Evolutionary conservation across 1,139 yeast genomes (phyloP).

Genomic region (Zhuliangozyma parablackwelliae): DNA sequence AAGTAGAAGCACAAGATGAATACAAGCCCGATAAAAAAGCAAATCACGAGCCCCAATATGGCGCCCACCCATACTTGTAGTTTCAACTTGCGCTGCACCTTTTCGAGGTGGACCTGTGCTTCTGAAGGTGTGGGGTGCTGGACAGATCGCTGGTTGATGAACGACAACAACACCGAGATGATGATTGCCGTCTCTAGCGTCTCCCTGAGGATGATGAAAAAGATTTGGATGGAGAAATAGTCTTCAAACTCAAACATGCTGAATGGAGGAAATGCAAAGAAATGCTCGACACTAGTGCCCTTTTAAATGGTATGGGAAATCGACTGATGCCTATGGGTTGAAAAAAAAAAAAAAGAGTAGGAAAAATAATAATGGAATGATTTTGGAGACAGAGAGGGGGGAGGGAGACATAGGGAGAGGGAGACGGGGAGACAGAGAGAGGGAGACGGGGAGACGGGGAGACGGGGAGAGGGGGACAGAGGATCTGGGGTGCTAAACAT

Average conservation of each 20-base stretch:
- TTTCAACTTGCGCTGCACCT: conserved; percentile 31
- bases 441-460: no score
- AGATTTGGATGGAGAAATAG: conserved; percentile 69
- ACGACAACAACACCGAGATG: conserved; percentile 78
- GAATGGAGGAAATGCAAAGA: neutral
- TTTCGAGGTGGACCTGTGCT: conserved; percentile 4
- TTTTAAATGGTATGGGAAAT: no score
- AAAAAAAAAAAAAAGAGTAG: no score
- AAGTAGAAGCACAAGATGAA: conserved; percentile 74
- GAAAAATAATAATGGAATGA: no score
- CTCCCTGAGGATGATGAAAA: conserved; percentile 83
- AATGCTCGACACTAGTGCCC: no score
- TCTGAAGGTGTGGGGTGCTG: conserved; percentile 2
- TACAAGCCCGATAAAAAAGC: conserved; percentile 69
- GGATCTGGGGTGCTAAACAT: no score
- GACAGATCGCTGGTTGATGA: conserved; percentile 56
- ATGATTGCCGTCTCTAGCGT: conserved; percentile 84
- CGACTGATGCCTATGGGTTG: no score
- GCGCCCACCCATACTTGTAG: conserved; percentile 88
- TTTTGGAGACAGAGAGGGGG: no score
- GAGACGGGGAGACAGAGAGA: no score
- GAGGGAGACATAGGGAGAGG: no score
- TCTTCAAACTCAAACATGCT: conserved; percentile 35
- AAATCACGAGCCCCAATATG: conserved; percentile 62
- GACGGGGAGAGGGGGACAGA: no score